Evolutionary conservation across 2,329 filamentous ascomycete species (phyloP), one percentile per base, ranked within the genome.

Genomic region (Xylariaceae sp.): DNA sequence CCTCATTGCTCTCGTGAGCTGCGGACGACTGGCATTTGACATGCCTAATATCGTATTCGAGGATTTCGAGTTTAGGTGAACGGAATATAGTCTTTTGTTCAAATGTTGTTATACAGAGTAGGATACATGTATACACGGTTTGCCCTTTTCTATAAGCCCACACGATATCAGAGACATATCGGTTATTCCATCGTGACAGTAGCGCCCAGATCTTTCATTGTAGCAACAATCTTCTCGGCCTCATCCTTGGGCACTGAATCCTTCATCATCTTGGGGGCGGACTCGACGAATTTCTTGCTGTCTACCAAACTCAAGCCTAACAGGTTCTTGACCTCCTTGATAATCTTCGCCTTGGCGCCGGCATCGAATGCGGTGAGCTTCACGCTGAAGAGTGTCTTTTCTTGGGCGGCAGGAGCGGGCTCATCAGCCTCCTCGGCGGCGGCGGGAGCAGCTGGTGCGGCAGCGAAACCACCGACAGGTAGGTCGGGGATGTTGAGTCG

Each of bases 201-300:
- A 51, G 85, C 93, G 52, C 93, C 93, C 48, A 99, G 73, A 54
- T 79, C 90, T 81, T 97, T 97, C 75, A 99, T 78, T 32, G 87
- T 83, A 67, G 88, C 87, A 45, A 98, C 81, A 62, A 98, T 96
- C 84, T 98, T 98, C 79, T 97, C 91, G 7, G 89, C 89, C 67
- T 99, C 94, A 63, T 99, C 93, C 81, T 98, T 99, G 51, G 91
- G 87, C 55, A 98, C 89, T 38, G 87, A 90, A 73, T 99, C 93
- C 83, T 97, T 97, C 88, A 99, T 87, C 68, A 88, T 74, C 85
- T 99, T 99, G 51, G 93, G 93, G 55, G 87, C 90, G 63, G 87
- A 89, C 78, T 99, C 93, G 53, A 98, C 93, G 62, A 99, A 99
- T 77, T 99, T 99, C 85, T 99, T 99, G 73, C 88, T 95, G 71